Percentiles rank a stretch among this genome's conserved stretches.
Evolutionary conservation across 352 stramenopile species (phyloP).

Genomic region (Phytophthora citricola): DNA sequence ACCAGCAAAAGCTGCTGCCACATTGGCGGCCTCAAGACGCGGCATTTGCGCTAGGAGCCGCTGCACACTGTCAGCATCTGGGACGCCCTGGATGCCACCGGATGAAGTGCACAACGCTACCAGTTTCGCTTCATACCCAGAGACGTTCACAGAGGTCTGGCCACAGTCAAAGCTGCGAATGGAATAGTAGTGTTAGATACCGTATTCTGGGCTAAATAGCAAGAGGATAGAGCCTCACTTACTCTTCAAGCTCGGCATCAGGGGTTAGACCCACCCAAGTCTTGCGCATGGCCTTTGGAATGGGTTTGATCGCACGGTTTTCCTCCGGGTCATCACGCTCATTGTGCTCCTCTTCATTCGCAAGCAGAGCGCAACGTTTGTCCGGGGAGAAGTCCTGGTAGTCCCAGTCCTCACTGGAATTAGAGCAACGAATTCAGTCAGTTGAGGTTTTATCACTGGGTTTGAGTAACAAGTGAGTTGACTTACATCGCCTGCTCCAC

Average conservation of each 20-base stretch:
- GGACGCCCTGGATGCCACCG: conserved; percentile 64
- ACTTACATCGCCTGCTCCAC: conserved; percentile 63
- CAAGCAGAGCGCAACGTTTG: conserved; percentile 64
- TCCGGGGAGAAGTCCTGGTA: conserved; percentile 75
- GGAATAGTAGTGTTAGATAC: not conserved
- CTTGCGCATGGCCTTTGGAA: conserved; percentile 31
- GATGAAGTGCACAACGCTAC: conserved; percentile 54
- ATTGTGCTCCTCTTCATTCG: conserved; percentile 55
- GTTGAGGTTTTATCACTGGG: not conserved
- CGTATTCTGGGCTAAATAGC: not conserved
- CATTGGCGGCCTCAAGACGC: conserved; percentile 37
- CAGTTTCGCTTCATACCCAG: conserved; percentile 53
- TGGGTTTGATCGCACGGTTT: conserved; percentile 39
- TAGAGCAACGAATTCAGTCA: not conserved
- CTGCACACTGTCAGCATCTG: conserved; percentile 50
- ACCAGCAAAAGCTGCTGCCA: conserved; percentile 40
- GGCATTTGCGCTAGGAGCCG: conserved; percentile 54
- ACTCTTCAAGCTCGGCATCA: conserved; percentile 58
- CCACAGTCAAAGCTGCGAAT: conserved; percentile 36
- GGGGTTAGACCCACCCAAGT: conserved; percentile 55
- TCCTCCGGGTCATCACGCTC: conserved; percentile 46
- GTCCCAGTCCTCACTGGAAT: conserved; percentile 67
- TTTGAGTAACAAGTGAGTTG: not conserved
- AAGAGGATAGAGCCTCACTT: conserved; percentile 16
- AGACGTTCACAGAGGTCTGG: conserved; percentile 8